phyloP scores from a whole-genome alignment of 306 rosid genomes.

The Spatholobus suberectus region DNA sequence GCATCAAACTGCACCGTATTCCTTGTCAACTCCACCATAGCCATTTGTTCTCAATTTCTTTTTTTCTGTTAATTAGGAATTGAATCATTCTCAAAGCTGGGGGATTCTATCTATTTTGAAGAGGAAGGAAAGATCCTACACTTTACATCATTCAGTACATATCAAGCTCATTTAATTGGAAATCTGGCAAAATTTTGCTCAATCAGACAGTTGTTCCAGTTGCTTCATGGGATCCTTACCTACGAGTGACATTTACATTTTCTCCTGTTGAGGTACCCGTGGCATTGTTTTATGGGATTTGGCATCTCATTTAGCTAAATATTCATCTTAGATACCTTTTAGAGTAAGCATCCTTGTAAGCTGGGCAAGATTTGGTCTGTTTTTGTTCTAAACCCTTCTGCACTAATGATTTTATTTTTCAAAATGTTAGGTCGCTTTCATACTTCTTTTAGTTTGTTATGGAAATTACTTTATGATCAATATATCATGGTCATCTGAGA shows the following conservation, averaged over 20 bases:
- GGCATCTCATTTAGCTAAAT: slow-evolving; percentile 9
- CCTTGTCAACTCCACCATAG: neutral
- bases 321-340: neutral
- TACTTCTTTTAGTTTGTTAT: neutral
- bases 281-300: neutral
- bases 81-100: slow-evolving; percentile 91
- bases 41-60: neutral
- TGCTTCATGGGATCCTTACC: slow-evolving; percentile 68
- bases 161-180: slow-evolving; percentile 83
- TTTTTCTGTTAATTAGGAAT: slow-evolving; percentile 52
- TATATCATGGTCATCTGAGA: neutral
- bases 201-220: slow-evolving; percentile 63
- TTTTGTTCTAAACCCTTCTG: neutral
- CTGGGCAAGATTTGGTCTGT: neutral
- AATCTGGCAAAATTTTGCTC: slow-evolving; percentile 57
- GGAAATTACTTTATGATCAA: neutral
- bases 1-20: neutral
- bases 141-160: slow-evolving; percentile 84
- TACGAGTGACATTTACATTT: slow-evolving; percentile 59
- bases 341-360: neutral
- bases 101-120: slow-evolving; percentile 93
- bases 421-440: neutral
- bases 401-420: neutral
- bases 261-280: slow-evolving; percentile 53
- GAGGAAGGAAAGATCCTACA: slow-evolving; percentile 58